These are phyloP conservation scores for Neurospora tetraspora DNA, from an alignment of 495 filamentous ascomycete genomes.

Conservation along the genomic window DNA sequence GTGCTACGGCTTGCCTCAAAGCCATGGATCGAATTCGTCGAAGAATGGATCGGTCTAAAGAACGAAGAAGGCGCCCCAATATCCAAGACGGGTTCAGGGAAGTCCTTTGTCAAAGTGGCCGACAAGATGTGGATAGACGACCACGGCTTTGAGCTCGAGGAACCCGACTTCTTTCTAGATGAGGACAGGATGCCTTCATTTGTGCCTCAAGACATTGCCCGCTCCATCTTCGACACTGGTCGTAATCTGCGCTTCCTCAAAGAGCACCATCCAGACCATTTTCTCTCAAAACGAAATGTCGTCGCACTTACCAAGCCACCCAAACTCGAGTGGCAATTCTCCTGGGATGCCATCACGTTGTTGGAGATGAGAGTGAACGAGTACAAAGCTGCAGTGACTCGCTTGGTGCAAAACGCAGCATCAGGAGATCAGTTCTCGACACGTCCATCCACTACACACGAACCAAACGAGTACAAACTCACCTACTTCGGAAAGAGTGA, in stretches of 20 bases:
- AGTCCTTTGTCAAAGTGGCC: slow-evolving; percentile 53
- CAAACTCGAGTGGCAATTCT: slow-evolving; percentile 59
- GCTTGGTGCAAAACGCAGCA: slow-evolving; percentile 22
- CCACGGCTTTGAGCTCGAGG: slow-evolving; percentile 38
- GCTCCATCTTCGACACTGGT: slow-evolving; percentile 65
- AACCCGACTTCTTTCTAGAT: slow-evolving; percentile 50
- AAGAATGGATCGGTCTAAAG: slow-evolving; percentile 69
- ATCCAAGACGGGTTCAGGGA: slow-evolving; percentile 33
- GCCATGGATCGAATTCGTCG: slow-evolving; percentile 64
- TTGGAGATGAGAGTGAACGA: slow-evolving; percentile 49
- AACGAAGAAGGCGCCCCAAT: slow-evolving; percentile 41
- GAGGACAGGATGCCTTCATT: slow-evolving; percentile 55
- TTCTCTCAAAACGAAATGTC: slow-evolving; percentile 46
- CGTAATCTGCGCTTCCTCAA: slow-evolving; percentile 66
- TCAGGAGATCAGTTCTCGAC: background rate
- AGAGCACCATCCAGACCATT: slow-evolving; percentile 66
- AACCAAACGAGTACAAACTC: slow-evolving; percentile 12
- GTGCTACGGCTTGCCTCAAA: slow-evolving; percentile 52
- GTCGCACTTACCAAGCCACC: slow-evolving; percentile 41
- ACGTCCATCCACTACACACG: background rate
- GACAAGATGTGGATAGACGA: slow-evolving; percentile 46
- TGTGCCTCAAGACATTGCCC: slow-evolving; percentile 52
- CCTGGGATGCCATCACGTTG: slow-evolving; percentile 61
- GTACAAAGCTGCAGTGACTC: slow-evolving; percentile 48
- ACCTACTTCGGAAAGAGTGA: slow-evolving; percentile 40